Evolutionary conservation across 768 basidiomycete genomes (phyloP), one percentile per base, ranked within the genome.

Genomic region (Lentinula boryana): DNA sequence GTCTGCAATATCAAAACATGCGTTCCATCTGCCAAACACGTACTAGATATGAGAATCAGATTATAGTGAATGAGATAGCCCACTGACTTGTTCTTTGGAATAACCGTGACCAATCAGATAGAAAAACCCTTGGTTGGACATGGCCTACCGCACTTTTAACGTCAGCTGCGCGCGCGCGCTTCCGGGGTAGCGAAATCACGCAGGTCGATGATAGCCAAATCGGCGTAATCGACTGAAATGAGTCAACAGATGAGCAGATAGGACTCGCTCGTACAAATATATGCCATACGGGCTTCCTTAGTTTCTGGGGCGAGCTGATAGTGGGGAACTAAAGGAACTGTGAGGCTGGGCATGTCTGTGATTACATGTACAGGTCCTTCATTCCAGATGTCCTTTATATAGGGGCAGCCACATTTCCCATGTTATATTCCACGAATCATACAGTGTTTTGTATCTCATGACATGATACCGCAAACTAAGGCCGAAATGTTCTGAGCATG

Each of bases 81-180:
- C 38, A 60, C 62, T 7, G 38, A 78, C 82, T 70, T 78, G 72
- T 32, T 73, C 72, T 43, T 66, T 66, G 0, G 76, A 75, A 53
- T 76, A 73, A 13, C 81, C 81, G 63, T 83, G 81, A 59, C 81
- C 80, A 46, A 80, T 68, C 31, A 78, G 76, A 61, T 80, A 82
- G 65, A 81, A 77, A 67, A 82, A 82, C 1, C 75, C 76, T 32
- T 68, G 61, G 2, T 53, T 52, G 2, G 58, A 41, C 63, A 78
- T 66, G 0, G 75, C 78, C 48, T 71, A 65, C 53, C 68, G 71
- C 15, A 78, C 68, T 63, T 75, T 68, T 7, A 40, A 50, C 1
- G 70, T 71, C 5, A 79, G 65, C 16, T 46, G 50, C 1, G 63
- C 60, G 16, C 60, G 16, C 71, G 71, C 9, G 67, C 69, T 41